These are phyloP conservation scores for Lophiostoma macrostomum DNA, from an alignment of 495 filamentous ascomycete species.

Conservation along the genomic window DNA sequence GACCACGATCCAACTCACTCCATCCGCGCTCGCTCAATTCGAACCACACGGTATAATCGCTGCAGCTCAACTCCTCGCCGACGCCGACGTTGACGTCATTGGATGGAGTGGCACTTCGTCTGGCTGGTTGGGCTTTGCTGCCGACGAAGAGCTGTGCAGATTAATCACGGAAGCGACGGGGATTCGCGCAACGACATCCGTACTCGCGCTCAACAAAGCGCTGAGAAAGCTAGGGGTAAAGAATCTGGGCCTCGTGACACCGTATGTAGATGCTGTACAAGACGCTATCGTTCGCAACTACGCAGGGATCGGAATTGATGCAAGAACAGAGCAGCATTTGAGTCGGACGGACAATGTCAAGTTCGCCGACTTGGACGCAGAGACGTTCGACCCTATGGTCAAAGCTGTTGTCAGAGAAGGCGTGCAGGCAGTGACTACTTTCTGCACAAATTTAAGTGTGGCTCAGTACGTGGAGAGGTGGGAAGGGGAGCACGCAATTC, in stretches of 20 bases:
- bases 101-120: conserved; percentile 36
- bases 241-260: conserved; percentile 35
- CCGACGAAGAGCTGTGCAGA: conserved; percentile 30
- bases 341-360: conserved; percentile 31
- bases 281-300: conserved; percentile 34
- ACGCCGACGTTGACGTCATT: conserved; percentile 23
- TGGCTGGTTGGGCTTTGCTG: conserved; percentile 36
- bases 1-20: conserved; percentile 8
- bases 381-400: conserved; percentile 32
- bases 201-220: conserved; percentile 35
- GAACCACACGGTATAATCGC: conserved; percentile 2
- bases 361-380: conserved; percentile 30
- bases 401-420: conserved; percentile 25
- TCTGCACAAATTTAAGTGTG: conserved; percentile 37
- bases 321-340: conserved; percentile 29
- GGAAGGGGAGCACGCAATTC: conserved; percentile 30
- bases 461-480: conserved; percentile 32
- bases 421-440: conserved; percentile 28
- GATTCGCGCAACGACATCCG: conserved; percentile 32
- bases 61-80: conserved; percentile 11
- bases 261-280: conserved; percentile 35
- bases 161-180: conserved; percentile 31
- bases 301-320: conserved; percentile 28
- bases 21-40: conserved; percentile 7
- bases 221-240: conserved; percentile 23